Evolutionary conservation across 1,284 basidiomycete species (phyloP).

Genomic region (Rhodotorula sp.): DNA sequence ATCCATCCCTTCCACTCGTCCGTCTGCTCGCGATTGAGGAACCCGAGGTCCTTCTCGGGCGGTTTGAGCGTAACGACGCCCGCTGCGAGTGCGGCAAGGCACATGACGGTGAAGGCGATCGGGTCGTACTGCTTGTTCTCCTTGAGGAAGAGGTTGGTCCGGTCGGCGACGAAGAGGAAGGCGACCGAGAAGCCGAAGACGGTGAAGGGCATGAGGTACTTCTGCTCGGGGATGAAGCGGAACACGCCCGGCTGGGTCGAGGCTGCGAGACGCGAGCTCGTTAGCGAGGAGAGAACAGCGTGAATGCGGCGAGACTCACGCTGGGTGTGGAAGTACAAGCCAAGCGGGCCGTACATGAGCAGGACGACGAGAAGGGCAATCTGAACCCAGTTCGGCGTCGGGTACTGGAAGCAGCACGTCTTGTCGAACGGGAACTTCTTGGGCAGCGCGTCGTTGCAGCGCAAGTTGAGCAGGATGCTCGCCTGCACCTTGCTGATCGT

Average conservation of each 20-base stretch:
- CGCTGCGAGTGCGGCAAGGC: conserved; percentile 58
- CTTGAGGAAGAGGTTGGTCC: conserved; percentile 79
- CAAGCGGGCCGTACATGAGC: conserved; percentile 62
- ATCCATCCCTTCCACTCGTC: conserved; percentile 91
- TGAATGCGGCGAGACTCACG: conserved; percentile 46
- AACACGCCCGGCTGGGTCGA: conserved; percentile 47
- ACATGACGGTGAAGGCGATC: conserved; percentile 66
- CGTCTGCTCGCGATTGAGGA: conserved; percentile 84
- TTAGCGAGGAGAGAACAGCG: not conserved
- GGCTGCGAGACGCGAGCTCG: conserved; percentile 36
- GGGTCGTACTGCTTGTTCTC: conserved; percentile 79
- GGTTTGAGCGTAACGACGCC: conserved; percentile 68
- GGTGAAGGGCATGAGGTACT: conserved; percentile 54
- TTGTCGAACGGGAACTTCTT: conserved; percentile 71
- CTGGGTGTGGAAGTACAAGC: conserved; percentile 52
- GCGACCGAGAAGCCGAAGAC: conserved; percentile 67
- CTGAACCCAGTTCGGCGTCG: conserved; percentile 65
- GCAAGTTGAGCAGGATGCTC: conserved; percentile 73
- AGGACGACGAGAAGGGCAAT: conserved; percentile 59
- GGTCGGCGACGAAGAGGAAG: conserved; percentile 73
- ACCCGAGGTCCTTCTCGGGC: conserved; percentile 75
- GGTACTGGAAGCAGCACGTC: conserved; percentile 79
- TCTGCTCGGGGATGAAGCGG: conserved; percentile 53
- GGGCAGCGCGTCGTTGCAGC: conserved; percentile 73
- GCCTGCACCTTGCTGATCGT: conserved; percentile 68